These are phyloP conservation scores for Aspergillus funiculosus DNA, from an alignment of 495 filamentous ascomycete species.

Conservation along the genomic window DNA sequence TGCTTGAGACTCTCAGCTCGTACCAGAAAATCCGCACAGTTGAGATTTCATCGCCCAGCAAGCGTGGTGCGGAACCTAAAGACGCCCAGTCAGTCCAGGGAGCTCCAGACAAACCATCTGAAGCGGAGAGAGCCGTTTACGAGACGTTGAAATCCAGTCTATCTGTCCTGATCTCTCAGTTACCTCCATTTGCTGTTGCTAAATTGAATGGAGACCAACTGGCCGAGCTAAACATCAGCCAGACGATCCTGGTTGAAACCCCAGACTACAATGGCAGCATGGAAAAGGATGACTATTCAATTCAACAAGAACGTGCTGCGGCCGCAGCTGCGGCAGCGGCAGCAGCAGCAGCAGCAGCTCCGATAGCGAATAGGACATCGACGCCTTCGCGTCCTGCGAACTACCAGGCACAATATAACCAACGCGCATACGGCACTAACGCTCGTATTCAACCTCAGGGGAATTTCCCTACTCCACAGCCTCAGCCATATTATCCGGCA, in stretches of 20 bases:
- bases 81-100: conserved; percentile 31
- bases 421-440: conserved; percentile 32
- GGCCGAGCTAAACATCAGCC: conserved; percentile 73
- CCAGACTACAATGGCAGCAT: conserved; percentile 72
- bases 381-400: conserved; percentile 30
- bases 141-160: conserved; percentile 69
- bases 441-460: conserved; percentile 27
- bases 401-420: conserved; percentile 35
- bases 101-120: conserved; percentile 47
- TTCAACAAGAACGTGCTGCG: conserved; percentile 35
- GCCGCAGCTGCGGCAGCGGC: conserved; percentile 25
- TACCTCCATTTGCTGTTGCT: conserved; percentile 82
- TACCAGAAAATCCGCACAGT: conserved; percentile 79
- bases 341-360: conserved; percentile 13
- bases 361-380: conserved; percentile 29
- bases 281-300: conserved; percentile 71
- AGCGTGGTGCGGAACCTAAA: conserved; percentile 40
- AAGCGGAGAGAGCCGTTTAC: conserved; percentile 67
- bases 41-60: conserved; percentile 36
- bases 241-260: conserved; percentile 66
- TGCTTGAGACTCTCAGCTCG: conserved; percentile 79
- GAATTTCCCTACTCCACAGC: conserved; percentile 35
- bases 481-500: conserved; percentile 36
- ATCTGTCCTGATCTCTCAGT: conserved; percentile 59
- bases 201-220: conserved; percentile 81